Conservation (phyloP, 2,329 filamentous ascomycete genomes). For the Sporothrix euskadiensis region DNA sequence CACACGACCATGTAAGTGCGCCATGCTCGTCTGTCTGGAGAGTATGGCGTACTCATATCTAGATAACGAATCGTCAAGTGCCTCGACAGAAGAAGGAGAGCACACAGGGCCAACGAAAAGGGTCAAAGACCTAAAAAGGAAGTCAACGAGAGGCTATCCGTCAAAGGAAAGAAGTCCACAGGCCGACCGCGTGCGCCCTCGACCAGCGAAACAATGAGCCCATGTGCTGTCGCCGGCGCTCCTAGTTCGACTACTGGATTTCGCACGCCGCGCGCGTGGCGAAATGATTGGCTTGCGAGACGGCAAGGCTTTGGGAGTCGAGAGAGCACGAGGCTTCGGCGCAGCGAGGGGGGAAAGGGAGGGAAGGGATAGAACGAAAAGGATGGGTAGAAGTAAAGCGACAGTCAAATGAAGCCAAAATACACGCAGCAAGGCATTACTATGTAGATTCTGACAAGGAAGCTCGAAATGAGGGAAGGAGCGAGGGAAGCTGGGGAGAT, state of each 20-base stretch:
- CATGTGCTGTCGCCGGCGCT: constrained; percentile 20
- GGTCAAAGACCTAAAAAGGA: neutral
- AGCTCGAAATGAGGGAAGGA: neutral
- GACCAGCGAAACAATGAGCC: constrained; percentile 1
- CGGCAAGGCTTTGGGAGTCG: constrained; percentile 24
- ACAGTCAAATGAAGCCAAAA: neutral
- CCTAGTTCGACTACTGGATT: constrained; percentile 8
- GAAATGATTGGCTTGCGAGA: constrained; percentile 31
- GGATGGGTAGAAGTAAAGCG: neutral
- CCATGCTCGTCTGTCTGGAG: no score
- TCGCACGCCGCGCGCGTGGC: constrained; percentile 29
- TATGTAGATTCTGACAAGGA: neutral
- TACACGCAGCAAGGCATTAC: neutral
- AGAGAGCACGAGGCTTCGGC: constrained; percentile 9
- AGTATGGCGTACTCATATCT: no score
- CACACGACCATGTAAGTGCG: neutral
- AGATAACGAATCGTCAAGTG: neutral
- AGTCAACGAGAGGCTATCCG: neutral
- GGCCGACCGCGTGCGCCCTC: neutral
- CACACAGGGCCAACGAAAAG: neutral
- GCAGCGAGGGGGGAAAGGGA: neutral
- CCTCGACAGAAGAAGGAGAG: neutral
- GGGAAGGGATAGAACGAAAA: neutral
- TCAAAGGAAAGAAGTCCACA: neutral
- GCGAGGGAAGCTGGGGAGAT: neutral